Conservation (phyloP, 1,139 yeast genomes). For the Suhomyces ambrosiae region DNA sequence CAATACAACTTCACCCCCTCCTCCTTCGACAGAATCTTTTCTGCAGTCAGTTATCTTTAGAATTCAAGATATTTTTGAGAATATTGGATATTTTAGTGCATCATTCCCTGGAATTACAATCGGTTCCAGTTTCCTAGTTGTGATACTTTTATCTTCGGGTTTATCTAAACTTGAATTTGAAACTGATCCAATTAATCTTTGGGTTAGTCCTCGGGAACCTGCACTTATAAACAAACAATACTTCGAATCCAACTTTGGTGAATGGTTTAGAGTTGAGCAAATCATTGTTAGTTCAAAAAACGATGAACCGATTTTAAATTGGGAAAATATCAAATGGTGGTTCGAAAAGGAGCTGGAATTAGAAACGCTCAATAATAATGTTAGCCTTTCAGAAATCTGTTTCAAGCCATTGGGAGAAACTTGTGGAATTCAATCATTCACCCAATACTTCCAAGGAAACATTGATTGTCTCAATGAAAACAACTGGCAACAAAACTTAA, state of each 20-base stretch:
- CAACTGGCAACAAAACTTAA: constrained; percentile 57
- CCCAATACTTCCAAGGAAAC: constrained; percentile 82
- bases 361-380: constrained; percentile 23
- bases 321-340: constrained; percentile 86
- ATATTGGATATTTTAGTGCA: constrained; percentile 57
- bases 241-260: constrained; percentile 84
- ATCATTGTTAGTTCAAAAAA: constrained; percentile 72
- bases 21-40: neutral
- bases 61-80: constrained; percentile 41
- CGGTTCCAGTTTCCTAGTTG: constrained; percentile 42
- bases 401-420: constrained; percentile 76
- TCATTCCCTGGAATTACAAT: constrained; percentile 59
- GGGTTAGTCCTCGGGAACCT: constrained; percentile 86
- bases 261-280: constrained; percentile 89
- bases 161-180: constrained; percentile 60
- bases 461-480: constrained; percentile 49
- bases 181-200: constrained; percentile 74
- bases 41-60: constrained; percentile 16
- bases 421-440: constrained; percentile 87
- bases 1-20: constrained; percentile 1
- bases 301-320: constrained; percentile 59
- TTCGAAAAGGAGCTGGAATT: constrained; percentile 69
- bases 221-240: constrained; percentile 68
- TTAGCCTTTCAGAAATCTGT: constrained; percentile 67
- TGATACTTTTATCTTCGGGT: constrained; percentile 55